Base-by-base conservation (phyloP, 805 yeast genomes). In the Sporopachydermia lactativora region DNA sequence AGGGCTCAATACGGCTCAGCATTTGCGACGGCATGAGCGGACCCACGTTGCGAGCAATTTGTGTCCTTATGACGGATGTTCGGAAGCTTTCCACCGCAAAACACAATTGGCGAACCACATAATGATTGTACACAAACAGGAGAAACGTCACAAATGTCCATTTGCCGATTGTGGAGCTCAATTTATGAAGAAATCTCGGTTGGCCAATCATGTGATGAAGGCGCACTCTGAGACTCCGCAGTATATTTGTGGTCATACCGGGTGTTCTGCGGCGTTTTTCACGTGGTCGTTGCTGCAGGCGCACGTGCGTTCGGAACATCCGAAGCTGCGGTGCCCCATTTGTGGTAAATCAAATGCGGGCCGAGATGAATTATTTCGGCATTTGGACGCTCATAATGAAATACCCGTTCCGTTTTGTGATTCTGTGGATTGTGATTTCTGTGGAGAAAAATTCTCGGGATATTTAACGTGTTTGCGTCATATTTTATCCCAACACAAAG, bases 1-100 rank as follows among this genome's bases (percentile, higher is more conserved):
- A 57, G 95, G 95, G 3, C 79, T 82, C 40, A 78, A 77, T 40
- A 70, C 95, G 0, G 57, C 56, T 40, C 97, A 92, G 59, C 96
- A 88, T 52, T 63, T 85, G 42, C 73, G 69, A 45, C 68, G 95
- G 41, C 98, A 92, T 56, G 85, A 79, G 58, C 68, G 72, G 34
- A 80, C 94, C 2, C 97, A 92, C 55, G 74, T 75, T 3, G 68
- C 70, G 47, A 71, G 84, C 1, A 78, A 77, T 50, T 45, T 47
- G 17, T 85, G 96, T 55, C 50, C 68, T 2, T 62, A 68, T 47
- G 77, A 68, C 17, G 73, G 65, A 2, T 92, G 98, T 52, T 47
- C 49, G 0, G 83, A 75, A 48, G 56, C 75, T 1, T 89, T 85
- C 51, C 71, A 76, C 52, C 81, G 80, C 48, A 84, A 80, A 55